Evolutionary conservation across 441 rosid species (phyloP), one percentile per base, ranked within the genome.

Genomic region (Corymbia calophylla): DNA sequence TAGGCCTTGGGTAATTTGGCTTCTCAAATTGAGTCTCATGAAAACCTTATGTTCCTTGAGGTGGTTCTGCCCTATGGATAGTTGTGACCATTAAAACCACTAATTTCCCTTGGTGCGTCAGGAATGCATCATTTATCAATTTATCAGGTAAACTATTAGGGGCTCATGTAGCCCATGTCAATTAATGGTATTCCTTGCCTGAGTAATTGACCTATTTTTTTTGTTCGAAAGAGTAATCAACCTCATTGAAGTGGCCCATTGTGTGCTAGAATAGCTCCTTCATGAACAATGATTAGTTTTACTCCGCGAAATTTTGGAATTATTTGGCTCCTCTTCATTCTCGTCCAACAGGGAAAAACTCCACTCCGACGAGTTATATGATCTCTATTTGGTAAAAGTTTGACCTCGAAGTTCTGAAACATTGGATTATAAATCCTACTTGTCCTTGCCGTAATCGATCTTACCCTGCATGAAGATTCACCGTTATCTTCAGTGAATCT

Each of bases 71-170:
- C 35, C 14, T 1, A 8, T 64, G 18, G 32, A 64, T 56, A 56
- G 62, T 56, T 56, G 62, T 56, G 29, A 56, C 25, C 6, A 23
- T 56, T 23, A 56, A 56, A 56, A 56, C 2, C 62, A 56, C 25
- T 0, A 2, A 29, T 56, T 56, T 56, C 29, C 2, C 25, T 9
- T 23, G 1, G 1, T 27, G 29, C 13, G 14, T 56, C 0, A 13
- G 13, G 29, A 56, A 56, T 23, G 29, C 3, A 2, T 56, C 29
- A 56, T 29, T 56, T 56, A 56, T 23, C 62, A 56, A 56, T 56
- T 56, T 56, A 56, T 4, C 29, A 56, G 25, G 62, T 56, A 56
- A 56, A 56, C 14, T 56, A 23, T 56, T 56, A 29, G 62, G 13
- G 29, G 62, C 29, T 29, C 29, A 56, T 21, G 29, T 23, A 56